These are phyloP conservation scores for Pichia gijzeniarum DNA, from an alignment of 805 yeast genomes.

Conservation along the genomic window DNA sequence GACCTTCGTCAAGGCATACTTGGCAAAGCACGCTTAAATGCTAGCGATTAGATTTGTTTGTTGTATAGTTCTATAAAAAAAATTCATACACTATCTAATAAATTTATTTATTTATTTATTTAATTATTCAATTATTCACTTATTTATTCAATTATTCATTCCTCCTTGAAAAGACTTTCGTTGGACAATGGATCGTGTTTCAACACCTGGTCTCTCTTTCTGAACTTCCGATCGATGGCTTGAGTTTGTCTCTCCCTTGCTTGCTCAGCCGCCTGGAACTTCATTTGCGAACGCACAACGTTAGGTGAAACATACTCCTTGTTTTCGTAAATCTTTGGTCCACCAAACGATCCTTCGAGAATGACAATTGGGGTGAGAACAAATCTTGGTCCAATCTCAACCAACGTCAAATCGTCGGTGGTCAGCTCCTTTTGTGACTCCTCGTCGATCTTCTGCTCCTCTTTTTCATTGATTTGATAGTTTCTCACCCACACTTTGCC, in stretches of 20 bases:
- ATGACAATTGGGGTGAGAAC: constrained; percentile 88
- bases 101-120: background rate
- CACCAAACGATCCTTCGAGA: constrained; percentile 95
- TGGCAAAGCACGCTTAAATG: constrained; percentile 34
- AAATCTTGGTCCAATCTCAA: constrained; percentile 95
- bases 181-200: constrained; percentile 80
- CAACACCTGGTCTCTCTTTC: constrained; percentile 66
- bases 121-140: background rate
- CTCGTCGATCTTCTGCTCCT: constrained; percentile 36
- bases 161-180: constrained; percentile 60
- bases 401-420: constrained; percentile 60
- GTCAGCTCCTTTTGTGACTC: constrained; percentile 18
- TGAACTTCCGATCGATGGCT: constrained; percentile 67
- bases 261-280: constrained; percentile 70
- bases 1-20: constrained; percentile 71
- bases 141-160: background rate
- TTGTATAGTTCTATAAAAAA: background rate
- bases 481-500: constrained; percentile 93
- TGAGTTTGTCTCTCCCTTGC: constrained; percentile 77
- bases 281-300: constrained; percentile 83
- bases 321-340: constrained; percentile 95
- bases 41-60: background rate
- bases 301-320: constrained; percentile 96
- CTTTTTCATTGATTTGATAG: constrained; percentile 73
- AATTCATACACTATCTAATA: background rate